A percentile compares a stretch with the other conserved stretches of the same genome.
Evolutionary conservation across 331 rosid species (phyloP).

Genomic region (Quercus phellos): DNA sequence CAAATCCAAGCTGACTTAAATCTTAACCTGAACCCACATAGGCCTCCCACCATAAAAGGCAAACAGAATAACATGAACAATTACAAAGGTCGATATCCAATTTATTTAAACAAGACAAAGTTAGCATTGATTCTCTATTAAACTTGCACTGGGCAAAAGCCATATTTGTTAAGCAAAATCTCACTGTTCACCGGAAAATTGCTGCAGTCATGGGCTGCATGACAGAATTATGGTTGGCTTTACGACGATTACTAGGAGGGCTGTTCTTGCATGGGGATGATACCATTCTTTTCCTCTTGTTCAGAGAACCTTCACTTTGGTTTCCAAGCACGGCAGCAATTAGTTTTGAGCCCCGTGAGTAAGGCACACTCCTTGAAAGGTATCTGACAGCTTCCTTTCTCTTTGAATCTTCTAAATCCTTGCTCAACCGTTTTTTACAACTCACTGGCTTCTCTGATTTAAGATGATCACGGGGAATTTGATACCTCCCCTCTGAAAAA

Average conservation of each 20-base stretch:
- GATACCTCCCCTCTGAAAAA: conserved; percentile 33
- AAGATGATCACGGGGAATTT: conserved; percentile 36
- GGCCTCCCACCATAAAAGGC: too few species aligned
- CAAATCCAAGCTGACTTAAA: too few species aligned
- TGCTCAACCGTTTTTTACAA: conserved; percentile 32
- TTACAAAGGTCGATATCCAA: background rate
- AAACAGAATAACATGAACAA: background rate
- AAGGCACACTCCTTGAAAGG: conserved; percentile 31
- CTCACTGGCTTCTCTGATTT: conserved; percentile 33
- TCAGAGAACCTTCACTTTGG: conserved; percentile 23
- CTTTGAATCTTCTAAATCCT: conserved; percentile 23
- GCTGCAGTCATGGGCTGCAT: conserved; percentile 37
- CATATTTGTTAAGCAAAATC: background rate
- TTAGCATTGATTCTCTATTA: background rate
- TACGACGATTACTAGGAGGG: conserved; percentile 29
- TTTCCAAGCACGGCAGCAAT: conserved; percentile 24
- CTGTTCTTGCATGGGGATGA: conserved; percentile 38
- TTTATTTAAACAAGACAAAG: too few species aligned
- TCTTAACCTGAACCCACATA: too few species aligned
- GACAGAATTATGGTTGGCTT: conserved; percentile 39
- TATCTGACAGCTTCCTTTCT: conserved; percentile 49
- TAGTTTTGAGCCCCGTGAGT: conserved; percentile 38
- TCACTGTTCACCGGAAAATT: conserved; percentile 13
- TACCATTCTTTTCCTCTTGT: conserved; percentile 49
- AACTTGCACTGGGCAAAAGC: background rate